Evolutionary conservation across 2,329 filamentous ascomycete genomes (phyloP).

Genomic region (Mycosphaerella sp.): DNA sequence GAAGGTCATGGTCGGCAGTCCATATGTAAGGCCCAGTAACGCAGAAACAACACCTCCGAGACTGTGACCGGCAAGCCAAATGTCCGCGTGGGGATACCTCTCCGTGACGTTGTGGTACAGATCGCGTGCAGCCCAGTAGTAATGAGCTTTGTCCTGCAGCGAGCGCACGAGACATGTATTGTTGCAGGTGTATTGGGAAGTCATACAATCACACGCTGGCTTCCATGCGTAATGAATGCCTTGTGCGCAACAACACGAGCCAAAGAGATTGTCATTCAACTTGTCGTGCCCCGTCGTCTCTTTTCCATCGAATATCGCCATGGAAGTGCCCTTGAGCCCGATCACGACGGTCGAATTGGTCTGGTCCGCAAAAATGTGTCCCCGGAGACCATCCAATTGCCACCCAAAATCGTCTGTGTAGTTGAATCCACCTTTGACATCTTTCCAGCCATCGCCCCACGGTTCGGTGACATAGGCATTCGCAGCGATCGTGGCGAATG

Average conservation of each 20-base stretch:
- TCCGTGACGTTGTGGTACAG: conserved; percentile 89
- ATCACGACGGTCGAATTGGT: conserved; percentile 83
- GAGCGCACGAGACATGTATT: conserved; percentile 76
- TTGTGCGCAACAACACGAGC: conserved; percentile 94
- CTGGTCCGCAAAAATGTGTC: conserved; percentile 86
- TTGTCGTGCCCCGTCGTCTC: conserved; percentile 97
- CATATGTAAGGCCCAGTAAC: conserved; percentile 82
- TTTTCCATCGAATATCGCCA: conserved; percentile 84
- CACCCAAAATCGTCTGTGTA: conserved; percentile 86
- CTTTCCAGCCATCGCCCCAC: conserved; percentile 70
- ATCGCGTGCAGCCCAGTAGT: conserved; percentile 82
- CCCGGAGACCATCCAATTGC: conserved; percentile 79
- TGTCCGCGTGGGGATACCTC: conserved; percentile 72
- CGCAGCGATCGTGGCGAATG: conserved; percentile 78
- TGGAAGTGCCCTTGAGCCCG: conserved; percentile 66
- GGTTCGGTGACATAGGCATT: conserved; percentile 79
- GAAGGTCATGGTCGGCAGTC: conserved; percentile 80
- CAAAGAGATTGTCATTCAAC: conserved; percentile 94
- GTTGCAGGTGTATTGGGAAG: conserved; percentile 81
- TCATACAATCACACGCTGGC: conserved; percentile 88
- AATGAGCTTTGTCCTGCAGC: conserved; percentile 69
- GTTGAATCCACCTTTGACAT: conserved; percentile 73
- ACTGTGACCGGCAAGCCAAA: conserved; percentile 91
- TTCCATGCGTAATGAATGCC: conserved; percentile 85
- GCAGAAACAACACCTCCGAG: conserved; percentile 86